Evolutionary conservation across 2,329 filamentous ascomycete species (phyloP).

Genomic region (Trichoderma atrobrunneum): DNA sequence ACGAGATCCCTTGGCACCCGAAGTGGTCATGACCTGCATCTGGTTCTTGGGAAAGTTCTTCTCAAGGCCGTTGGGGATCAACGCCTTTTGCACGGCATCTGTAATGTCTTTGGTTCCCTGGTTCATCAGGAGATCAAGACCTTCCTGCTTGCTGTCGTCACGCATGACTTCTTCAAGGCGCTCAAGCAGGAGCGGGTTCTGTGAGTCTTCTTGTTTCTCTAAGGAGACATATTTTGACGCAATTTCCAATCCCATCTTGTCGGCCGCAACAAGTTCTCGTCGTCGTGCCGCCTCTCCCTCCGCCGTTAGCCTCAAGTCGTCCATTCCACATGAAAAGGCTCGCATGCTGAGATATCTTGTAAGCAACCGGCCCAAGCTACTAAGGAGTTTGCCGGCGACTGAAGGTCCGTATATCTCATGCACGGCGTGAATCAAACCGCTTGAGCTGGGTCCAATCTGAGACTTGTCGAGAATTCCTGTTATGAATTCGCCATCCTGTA

Average conservation of each 20-base stretch:
- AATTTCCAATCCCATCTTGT: constrained; percentile 70
- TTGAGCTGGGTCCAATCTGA: constrained; percentile 83
- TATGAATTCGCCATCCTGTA: constrained; percentile 84
- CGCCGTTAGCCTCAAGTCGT: constrained; percentile 83
- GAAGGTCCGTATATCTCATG: constrained; percentile 92
- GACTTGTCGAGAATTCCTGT: constrained; percentile 93
- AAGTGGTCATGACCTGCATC: constrained; percentile 98
- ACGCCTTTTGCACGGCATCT: constrained; percentile 71
- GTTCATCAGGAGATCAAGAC: constrained; percentile 86
- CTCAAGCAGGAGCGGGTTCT: constrained; percentile 68
- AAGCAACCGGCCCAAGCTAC: constrained; percentile 82
- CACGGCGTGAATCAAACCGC: constrained; percentile 85
- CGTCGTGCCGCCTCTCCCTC: constrained; percentile 71
- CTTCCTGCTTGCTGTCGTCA: constrained; percentile 86
- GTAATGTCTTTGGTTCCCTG: constrained; percentile 67
- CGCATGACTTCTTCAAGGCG: constrained; percentile 86
- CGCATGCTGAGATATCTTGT: constrained; percentile 90
- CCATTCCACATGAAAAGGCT: constrained; percentile 95
- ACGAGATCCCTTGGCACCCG: constrained; percentile 86
- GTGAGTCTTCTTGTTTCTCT: constrained; percentile 59
- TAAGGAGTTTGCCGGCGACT: constrained; percentile 81
- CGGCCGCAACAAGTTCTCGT: constrained; percentile 65
- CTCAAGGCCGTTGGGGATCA: constrained; percentile 76
- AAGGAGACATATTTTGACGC: constrained; percentile 88
- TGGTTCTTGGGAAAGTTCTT: constrained; percentile 96